Evolutionary conservation across 2,329 filamentous ascomycete species (phyloP), one percentile per base, ranked within the genome.

Genomic region (Colletotrichum cuscutae): DNA sequence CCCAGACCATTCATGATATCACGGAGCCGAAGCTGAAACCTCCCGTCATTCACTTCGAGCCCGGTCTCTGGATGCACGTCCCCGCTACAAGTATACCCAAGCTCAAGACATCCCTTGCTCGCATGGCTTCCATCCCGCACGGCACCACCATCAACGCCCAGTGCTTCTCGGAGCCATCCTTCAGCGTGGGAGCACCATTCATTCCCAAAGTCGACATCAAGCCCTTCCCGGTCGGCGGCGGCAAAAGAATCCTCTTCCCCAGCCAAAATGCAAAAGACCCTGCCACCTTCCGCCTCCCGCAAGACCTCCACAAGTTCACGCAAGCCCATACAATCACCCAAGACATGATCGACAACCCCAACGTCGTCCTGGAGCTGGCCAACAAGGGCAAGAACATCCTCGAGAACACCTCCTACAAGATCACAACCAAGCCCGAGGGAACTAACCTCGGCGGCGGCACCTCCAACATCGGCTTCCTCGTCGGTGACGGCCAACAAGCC

Each of bases 91-190:
- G n/a, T 0, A 49, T 12, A 4, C 76, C 75, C 3, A 73, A 74
- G 5, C 74, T 79, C 13, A 35, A 63, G 0, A 77, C 79, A 2
- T 79, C 80, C 0, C 75, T 81, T 2, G 73, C 75, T 1, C 82
- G 84, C 28, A 83, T 86, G 82, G 84, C 77, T 4, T 82, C 82
- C 2, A 85, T 84, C 30, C 84, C 84, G 1, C 83, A 86, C 65
- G 84, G 83, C 26, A 84, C 83, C 0, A 84, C 82, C 7, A 84
- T 86, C 77, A 85, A 85, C 49, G 81, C 81, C 1, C 83, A 84
- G 73, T 74, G 78, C 22, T 75, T 81, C 11, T 71, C 69, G 8
- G 77, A 78, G 2, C 68, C 71, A 1, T 59, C 30, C 7, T 75
- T 74, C 56, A 24, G 67, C 6, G 30, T 2, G 77, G 76, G 5